Conservation (phyloP, 805 yeast species). For the Yarrowia sp. region DNA sequence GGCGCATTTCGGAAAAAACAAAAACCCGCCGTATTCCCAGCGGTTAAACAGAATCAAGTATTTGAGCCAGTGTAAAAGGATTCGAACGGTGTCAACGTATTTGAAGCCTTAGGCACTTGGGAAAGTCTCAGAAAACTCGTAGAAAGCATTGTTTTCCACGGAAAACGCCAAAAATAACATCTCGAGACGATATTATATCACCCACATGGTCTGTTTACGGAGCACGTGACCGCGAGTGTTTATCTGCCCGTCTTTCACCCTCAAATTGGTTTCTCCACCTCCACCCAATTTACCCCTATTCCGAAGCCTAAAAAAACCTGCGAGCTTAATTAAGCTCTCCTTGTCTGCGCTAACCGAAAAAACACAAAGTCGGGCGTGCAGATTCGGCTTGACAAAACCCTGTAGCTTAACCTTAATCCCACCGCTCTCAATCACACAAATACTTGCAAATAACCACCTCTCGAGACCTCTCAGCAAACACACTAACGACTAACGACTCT, state of each 20-base stretch:
- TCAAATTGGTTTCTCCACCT: constrained; percentile 15
- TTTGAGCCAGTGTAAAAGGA: too few relatives aligned
- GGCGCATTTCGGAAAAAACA: background rate
- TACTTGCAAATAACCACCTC: constrained; percentile 46
- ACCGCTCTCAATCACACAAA: background rate
- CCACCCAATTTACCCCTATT: constrained; percentile 33
- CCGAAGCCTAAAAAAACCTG: background rate
- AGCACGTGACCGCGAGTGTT: constrained; percentile 9
- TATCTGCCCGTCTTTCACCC: background rate
- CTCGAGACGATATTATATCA: too few relatives aligned
- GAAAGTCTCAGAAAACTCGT: too few relatives aligned
- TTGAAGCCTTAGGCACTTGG: too few relatives aligned
- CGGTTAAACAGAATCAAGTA: background rate
- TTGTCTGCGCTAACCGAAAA: constrained; percentile 16
- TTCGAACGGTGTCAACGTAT: too few relatives aligned
- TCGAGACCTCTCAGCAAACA: background rate
- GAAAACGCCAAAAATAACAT: too few relatives aligned
- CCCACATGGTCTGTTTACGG: background rate
- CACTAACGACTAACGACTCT: constrained; percentile 5
- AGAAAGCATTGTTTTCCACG: too few relatives aligned
- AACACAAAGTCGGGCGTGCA: background rate
- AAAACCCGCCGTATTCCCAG: background rate
- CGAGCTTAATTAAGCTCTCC: background rate
- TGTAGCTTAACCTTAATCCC: constrained; percentile 1
- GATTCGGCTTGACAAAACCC: constrained; percentile 12